Base-by-base conservation (phyloP, 352 stramenopile genomes). In the Pythium folliculosum region DNA sequence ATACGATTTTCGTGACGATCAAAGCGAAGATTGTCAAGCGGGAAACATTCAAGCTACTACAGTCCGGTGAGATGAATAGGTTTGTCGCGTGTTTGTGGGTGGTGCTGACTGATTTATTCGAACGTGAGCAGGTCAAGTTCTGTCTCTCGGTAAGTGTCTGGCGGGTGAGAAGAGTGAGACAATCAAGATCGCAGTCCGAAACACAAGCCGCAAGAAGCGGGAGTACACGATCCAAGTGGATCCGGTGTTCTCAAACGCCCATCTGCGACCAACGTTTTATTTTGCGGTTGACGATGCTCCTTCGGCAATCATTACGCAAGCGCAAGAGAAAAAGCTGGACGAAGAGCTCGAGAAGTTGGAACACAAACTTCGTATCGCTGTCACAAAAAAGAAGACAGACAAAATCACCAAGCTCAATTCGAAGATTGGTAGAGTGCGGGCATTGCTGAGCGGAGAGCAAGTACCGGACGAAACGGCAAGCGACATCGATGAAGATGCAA, bases 311-410 rank as follows among this genome's bases (percentile, higher is more conserved):
- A 94, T 96, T 53, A 95, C 89, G 43, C 89, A 96, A 77, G 89
- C 88, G 1, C 88, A 96, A 64, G 89, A 96, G 65, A 94, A 95
- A 51, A 96, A 95, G 55, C 62, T 96, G 16, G 89, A 96, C 51
- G 89, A 96, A 76, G 89, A 96, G 62, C 51, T 96, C 51, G 89
- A 96, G 53, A 96, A 96, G 60, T 67, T 96, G 51, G 89, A 96
- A 64, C 89, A 96, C 65, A 96, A 96, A 65, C 63, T 96, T 22
- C 84, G 89, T 10, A 96, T 96, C 56, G 87, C 88, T 17, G 76
- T 88, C 62, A 96, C 89, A 16, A 96, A 96, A 73, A 96, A 96
- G 66, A 96, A 96, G 58, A 66, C 77, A 3, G 89, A 96, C 49
- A 96, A 96, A 64, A 96, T 96, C 47, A 72, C 75, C 43, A 94